phyloP scores from a whole-genome alignment of 768 basidiomycete genomes.

The Termitomyces sp. region DNA sequence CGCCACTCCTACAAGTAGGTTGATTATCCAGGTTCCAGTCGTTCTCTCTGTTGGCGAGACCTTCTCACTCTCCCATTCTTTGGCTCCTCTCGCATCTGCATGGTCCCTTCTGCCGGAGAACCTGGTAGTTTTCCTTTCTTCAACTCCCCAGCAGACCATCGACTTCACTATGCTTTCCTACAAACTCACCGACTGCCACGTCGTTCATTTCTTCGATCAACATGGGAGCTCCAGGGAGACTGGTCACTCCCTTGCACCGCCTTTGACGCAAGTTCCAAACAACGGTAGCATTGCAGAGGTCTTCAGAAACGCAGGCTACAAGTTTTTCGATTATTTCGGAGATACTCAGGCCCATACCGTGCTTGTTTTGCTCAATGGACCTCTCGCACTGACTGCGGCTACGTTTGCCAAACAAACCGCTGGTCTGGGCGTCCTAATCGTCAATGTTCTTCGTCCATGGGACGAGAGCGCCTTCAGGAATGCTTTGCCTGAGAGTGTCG shows the following conservation, averaged over 20 bases:
- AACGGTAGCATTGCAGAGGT: constrained; percentile 38
- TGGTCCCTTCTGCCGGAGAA: constrained; percentile 59
- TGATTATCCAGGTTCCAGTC: constrained; percentile 82
- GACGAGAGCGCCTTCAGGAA: constrained; percentile 55
- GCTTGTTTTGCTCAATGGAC: constrained; percentile 71
- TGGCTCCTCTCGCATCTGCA: constrained; percentile 59
- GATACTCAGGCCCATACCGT: constrained; percentile 57
- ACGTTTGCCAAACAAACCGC: constrained; percentile 36
- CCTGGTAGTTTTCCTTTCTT: constrained; percentile 73
- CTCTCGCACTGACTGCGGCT: constrained; percentile 62
- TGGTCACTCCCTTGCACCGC: constrained; percentile 45
- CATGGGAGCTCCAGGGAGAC: constrained; percentile 74
- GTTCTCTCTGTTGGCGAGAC: constrained; percentile 60
- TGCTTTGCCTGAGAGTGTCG: constrained; percentile 54
- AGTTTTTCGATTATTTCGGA: constrained; percentile 75
- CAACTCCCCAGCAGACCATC: constrained; percentile 77
- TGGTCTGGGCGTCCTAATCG: constrained; percentile 62
- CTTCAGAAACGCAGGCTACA: constrained; percentile 55
- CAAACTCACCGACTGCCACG: constrained; percentile 57
- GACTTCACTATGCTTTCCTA: constrained; percentile 79
- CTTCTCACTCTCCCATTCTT: constrained; percentile 72
- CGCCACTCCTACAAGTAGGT: constrained; percentile 54
- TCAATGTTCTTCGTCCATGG: constrained; percentile 86
- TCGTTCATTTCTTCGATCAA: constrained; percentile 90
- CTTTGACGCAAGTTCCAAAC: constrained; percentile 25